phyloP scores from a whole-genome alignment of 257 asterid genomes.

The Solanum lignicaule region DNA sequence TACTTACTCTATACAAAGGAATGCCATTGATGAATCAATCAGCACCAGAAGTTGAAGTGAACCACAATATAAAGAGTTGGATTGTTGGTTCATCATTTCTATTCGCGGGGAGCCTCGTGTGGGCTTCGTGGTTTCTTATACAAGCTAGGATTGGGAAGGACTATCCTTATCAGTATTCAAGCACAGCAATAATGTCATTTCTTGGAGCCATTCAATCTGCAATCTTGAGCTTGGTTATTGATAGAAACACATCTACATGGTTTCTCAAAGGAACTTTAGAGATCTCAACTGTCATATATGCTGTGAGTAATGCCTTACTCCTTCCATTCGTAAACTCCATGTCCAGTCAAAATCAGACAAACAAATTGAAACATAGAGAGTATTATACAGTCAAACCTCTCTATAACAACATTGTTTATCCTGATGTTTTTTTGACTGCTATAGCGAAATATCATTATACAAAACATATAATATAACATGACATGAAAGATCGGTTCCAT shows the following conservation, averaged over 20 bases:
- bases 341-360: background rate
- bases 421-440: background rate
- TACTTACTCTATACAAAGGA: slow-evolving; percentile 57
- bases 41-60: background rate
- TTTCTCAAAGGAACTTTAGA: slow-evolving; percentile 36
- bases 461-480: background rate
- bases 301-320: slow-evolving; percentile 29
- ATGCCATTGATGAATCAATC: slow-evolving; percentile 9
- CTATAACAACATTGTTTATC: background rate
- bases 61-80: slow-evolving; percentile 13
- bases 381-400: background rate
- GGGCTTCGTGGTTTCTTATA: slow-evolving; percentile 74
- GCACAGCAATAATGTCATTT: slow-evolving; percentile 55
- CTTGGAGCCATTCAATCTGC: slow-evolving; percentile 58
- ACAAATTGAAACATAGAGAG: background rate
- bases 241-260: slow-evolving; percentile 47
- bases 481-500: background rate
- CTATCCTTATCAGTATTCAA: slow-evolving; percentile 53
- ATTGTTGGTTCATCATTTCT: slow-evolving; percentile 51
- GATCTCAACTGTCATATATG: slow-evolving; percentile 31
- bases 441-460: background rate
- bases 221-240: slow-evolving; percentile 23
- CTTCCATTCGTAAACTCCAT: background rate
- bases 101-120: slow-evolving; percentile 32
- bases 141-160: slow-evolving; percentile 49